Evolutionary conservation across 2,329 filamentous ascomycete genomes (phyloP).

Genomic region (Colletotrichum theobromicola): DNA sequence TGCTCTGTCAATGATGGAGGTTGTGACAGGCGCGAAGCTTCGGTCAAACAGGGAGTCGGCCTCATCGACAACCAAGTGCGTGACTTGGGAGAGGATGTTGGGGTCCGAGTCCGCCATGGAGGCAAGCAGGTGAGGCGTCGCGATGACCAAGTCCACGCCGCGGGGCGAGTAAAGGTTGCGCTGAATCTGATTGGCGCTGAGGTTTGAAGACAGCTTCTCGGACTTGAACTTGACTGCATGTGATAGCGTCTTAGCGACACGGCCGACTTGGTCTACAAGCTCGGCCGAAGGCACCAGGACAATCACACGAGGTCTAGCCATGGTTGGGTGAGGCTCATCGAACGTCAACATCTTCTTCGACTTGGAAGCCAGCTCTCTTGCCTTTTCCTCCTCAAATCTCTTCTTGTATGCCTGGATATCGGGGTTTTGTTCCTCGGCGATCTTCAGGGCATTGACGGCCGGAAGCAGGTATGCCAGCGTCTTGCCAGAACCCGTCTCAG

Average conservation of each 20-base stretch:
- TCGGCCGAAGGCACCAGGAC: slow-evolving; percentile 93
- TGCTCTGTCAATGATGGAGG: slow-evolving; percentile 80
- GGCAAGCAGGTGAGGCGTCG: slow-evolving; percentile 87
- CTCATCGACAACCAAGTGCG: slow-evolving; percentile 90
- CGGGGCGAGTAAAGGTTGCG: slow-evolving; percentile 79
- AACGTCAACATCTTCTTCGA: slow-evolving; percentile 65
- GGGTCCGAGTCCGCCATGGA: slow-evolving; percentile 90
- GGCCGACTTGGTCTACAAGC: slow-evolving; percentile 85
- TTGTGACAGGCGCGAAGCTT: slow-evolving; percentile 86
- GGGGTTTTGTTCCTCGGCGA: slow-evolving; percentile 67
- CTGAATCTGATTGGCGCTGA: slow-evolving; percentile 80
- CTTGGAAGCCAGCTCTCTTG: slow-evolving; percentile 57
- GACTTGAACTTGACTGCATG: slow-evolving; percentile 89
- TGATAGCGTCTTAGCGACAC: slow-evolving; percentile 79
- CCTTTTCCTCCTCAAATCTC: slow-evolving; percentile 59
- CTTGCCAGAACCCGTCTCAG: slow-evolving; percentile 97
- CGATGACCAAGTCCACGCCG: slow-evolving; percentile 85
- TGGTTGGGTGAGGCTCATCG: slow-evolving; percentile 73
- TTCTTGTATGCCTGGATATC: slow-evolving; percentile 63
- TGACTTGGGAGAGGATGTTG: slow-evolving; percentile 89
- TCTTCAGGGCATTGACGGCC: slow-evolving; percentile 83
- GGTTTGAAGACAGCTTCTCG: slow-evolving; percentile 79
- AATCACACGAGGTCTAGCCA: slow-evolving; percentile 80
- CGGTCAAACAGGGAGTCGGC: slow-evolving; percentile 95
- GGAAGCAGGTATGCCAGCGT: slow-evolving; percentile 92